Conservation (phyloP, 1,284 basidiomycete genomes). For the Marasmius fiardii region DNA sequence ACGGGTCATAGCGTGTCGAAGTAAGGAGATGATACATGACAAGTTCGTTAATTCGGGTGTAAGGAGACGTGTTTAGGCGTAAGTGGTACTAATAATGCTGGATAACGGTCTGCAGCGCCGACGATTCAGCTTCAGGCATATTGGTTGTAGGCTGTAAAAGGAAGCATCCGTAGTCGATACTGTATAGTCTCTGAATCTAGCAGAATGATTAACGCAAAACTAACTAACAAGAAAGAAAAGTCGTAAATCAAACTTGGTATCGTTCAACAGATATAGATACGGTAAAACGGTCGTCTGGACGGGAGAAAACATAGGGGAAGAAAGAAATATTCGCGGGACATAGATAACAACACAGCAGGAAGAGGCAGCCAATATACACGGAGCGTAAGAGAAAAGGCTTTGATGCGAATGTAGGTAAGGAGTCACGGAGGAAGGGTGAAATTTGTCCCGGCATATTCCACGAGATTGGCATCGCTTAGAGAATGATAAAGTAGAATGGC, state of each 20-base stretch:
- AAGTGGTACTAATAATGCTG: no score
- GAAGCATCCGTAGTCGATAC: no score
- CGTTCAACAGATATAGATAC: neutral
- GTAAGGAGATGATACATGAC: slow-evolving; percentile 45
- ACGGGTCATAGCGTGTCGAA: slow-evolving; percentile 55
- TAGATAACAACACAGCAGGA: neutral
- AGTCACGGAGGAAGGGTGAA: neutral
- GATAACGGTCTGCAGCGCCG: no score
- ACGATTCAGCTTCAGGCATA: no score
- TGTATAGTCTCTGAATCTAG: no score
- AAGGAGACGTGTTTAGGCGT: no score
- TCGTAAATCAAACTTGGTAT: neutral
- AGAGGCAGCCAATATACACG: neutral
- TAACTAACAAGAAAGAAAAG: neutral
- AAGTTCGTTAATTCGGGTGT: no score
- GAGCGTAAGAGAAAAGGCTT: neutral
- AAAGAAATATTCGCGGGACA: neutral
- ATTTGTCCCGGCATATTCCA: slow-evolving; percentile 8
- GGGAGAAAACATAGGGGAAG: neutral
- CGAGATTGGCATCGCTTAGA: slow-evolving; percentile 7
- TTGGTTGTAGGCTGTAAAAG: no score
- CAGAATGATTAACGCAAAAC: neutral
- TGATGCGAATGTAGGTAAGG: neutral
- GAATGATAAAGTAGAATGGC: neutral
- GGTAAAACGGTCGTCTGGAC: neutral